phyloP scores from a whole-genome alignment of 495 filamentous ascomycete species.

The Lentithecium fluviatile region DNA sequence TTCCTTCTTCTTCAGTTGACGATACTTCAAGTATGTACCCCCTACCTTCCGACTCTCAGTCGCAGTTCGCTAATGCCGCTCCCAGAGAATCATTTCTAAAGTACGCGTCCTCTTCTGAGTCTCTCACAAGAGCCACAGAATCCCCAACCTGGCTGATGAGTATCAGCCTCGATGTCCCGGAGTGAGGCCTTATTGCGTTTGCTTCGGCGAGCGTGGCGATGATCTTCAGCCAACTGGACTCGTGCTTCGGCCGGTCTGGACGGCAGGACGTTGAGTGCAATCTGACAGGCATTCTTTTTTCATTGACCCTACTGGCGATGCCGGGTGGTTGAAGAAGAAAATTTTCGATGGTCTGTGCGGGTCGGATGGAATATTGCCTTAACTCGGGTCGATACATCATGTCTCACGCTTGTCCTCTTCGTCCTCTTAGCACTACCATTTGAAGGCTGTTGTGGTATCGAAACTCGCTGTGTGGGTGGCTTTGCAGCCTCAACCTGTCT shows the following conservation, averaged over 20 bases:
- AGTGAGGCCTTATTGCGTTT: conserved; percentile 65
- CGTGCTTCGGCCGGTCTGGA: conserved; percentile 63
- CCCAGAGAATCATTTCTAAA: conserved; percentile 55
- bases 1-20: conserved; percentile 39
- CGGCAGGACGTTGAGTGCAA: conserved; percentile 67
- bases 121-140: conserved; percentile 64
- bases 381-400: too few species aligned
- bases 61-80: conserved; percentile 3
- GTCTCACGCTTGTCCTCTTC: too few species aligned
- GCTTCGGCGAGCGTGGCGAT: conserved; percentile 67
- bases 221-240: conserved; percentile 63
- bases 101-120: conserved; percentile 53
- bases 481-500: too few species aligned
- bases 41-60: conserved; percentile 16
- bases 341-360: neutral
- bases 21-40: conserved; percentile 30
- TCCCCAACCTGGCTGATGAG: conserved; percentile 75
- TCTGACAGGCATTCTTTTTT: conserved; percentile 60
- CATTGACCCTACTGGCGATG: conserved; percentile 30
- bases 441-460: too few species aligned
- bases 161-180: conserved; percentile 66
- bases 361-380: neutral
- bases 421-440: too few species aligned
- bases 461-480: neutral
- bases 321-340: conserved; percentile 19